These are phyloP conservation scores for Echites panduratus DNA, from an alignment of 257 asterid species.

Conservation along the genomic window DNA sequence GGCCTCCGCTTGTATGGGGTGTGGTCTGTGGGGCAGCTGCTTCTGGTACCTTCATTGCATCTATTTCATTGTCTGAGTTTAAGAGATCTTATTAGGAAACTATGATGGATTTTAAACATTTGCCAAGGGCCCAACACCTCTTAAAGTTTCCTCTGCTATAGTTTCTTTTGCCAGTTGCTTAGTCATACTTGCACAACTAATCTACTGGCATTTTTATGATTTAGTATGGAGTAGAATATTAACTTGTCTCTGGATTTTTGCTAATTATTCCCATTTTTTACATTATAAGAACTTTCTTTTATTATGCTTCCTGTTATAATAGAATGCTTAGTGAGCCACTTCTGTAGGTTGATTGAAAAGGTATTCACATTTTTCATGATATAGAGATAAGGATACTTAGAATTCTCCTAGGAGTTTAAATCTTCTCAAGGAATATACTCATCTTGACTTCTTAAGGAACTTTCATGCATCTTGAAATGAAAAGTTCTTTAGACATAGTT, in stretches of 20 bases:
- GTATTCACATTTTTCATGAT: background rate
- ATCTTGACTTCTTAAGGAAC: background rate
- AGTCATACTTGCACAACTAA: background rate
- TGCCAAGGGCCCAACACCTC: background rate
- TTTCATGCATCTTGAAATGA: background rate
- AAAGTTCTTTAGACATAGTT: background rate
- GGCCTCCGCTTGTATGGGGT: constrained; percentile 99
- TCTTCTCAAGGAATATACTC: background rate
- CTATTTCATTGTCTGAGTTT: background rate
- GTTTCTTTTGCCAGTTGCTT: background rate
- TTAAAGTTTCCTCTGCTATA: background rate
- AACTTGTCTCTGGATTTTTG: background rate
- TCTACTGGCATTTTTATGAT: background rate
- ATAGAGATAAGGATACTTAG: background rate
- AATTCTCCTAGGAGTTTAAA: background rate
- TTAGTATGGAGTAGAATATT: background rate
- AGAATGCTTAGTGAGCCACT: background rate
- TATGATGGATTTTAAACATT: background rate
- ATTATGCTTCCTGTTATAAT: background rate
- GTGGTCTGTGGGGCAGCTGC: constrained; percentile 99
- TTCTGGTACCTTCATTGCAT: constrained; percentile 49
- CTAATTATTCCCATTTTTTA: background rate
- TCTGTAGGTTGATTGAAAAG: background rate
- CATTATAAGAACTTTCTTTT: background rate
- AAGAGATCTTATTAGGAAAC: background rate